A percentile compares a stretch with the other conserved stretches of the same genome.
phyloP scores from a whole-genome alignment of 2,329 filamentous ascomycete species.

The Coniosporium tulheliwenetii region DNA sequence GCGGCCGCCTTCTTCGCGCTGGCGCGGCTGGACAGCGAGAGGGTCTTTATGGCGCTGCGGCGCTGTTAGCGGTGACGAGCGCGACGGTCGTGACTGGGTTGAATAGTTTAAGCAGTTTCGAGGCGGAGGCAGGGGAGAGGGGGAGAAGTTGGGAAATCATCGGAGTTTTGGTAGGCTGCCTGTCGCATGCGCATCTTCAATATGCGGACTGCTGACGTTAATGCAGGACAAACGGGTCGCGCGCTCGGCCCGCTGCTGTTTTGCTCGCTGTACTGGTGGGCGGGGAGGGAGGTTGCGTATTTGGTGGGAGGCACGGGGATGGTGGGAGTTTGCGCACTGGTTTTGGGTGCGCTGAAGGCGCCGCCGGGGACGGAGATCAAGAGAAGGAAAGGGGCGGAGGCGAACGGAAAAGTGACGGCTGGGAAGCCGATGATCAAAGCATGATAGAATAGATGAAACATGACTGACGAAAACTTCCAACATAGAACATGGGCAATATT shows the following conservation, averaged over 20 bases:
- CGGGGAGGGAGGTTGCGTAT: slow-evolving; percentile 76
- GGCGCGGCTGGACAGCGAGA: slow-evolving; percentile 49
- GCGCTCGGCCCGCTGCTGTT: slow-evolving; percentile 80
- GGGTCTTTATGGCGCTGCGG: slow-evolving; percentile 68
- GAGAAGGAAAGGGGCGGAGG: not conserved
- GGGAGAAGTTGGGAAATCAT: slow-evolving; percentile 78
- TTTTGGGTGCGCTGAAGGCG: slow-evolving; percentile 55
- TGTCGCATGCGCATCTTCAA: not conserved
- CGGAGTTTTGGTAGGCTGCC: slow-evolving; percentile 39
- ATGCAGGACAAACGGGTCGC: slow-evolving; percentile 67
- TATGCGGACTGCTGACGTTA: slow-evolving; percentile 19
- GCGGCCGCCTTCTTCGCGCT: slow-evolving; percentile 69
- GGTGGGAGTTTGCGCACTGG: slow-evolving; percentile 52
- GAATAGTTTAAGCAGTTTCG: slow-evolving; percentile 83
- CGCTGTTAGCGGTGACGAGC: slow-evolving; percentile 73
- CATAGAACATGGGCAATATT: too few relatives aligned
- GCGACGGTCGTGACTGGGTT: slow-evolving; percentile 90
- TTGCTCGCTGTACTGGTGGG: slow-evolving; percentile 97
- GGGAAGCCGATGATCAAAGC: not conserved
- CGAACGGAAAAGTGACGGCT: not conserved
- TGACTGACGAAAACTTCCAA: too few relatives aligned
- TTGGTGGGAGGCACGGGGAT: slow-evolving; percentile 67
- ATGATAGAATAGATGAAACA: not conserved
- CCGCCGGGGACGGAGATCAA: slow-evolving; percentile 27
- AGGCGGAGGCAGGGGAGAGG: slow-evolving; percentile 64